A percentile compares a stretch with the other conserved stretches of the same genome.
Evolutionary conservation across 2,329 filamentous ascomycete species (phyloP).

Genomic region (Magnaporthiopsis incrustans): DNA sequence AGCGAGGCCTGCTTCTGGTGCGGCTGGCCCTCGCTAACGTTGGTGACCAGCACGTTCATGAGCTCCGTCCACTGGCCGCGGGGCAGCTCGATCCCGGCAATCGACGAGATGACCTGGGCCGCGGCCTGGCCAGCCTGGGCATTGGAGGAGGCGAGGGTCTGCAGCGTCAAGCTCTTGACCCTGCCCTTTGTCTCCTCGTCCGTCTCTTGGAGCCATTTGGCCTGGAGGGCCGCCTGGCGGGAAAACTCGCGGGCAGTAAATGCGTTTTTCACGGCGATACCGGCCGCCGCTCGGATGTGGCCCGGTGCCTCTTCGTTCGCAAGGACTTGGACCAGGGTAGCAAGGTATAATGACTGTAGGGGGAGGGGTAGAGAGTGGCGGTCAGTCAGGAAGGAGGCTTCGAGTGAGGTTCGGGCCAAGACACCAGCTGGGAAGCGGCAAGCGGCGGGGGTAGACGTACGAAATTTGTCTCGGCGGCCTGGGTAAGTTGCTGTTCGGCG

Average conservation of each 20-base stretch:
- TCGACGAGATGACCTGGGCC: conserved; percentile 90
- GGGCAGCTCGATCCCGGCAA: conserved; percentile 90
- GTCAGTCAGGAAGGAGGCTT: conserved; percentile 10
- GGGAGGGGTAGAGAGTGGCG: conserved; percentile 1
- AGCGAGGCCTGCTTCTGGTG: conserved; percentile 91
- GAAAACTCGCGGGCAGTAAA: conserved; percentile 88
- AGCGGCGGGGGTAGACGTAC: conserved; percentile 42
- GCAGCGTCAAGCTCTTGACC: conserved; percentile 84
- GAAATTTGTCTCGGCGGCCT: conserved; percentile 92
- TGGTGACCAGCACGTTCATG: conserved; percentile 82
- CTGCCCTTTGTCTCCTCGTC: conserved; percentile 73
- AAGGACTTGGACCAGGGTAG: conserved; percentile 86
- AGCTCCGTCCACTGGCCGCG: conserved; percentile 89
- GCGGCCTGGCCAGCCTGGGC: conserved; percentile 78
- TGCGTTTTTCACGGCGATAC: conserved; percentile 95
- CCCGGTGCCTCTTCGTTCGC: conserved; percentile 80
- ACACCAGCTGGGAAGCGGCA: conserved; percentile 10
- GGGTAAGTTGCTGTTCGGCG: conserved; percentile 88
- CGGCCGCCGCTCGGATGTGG: conserved; percentile 85
- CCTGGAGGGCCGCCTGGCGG: conserved; percentile 82
- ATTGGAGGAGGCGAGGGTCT: conserved; percentile 75
- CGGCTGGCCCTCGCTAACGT: conserved; percentile 78
- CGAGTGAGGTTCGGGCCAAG: neutral
- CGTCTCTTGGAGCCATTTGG: conserved; percentile 83
- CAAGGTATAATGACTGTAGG: conserved; percentile 77